Percentiles rank a stretch among this genome's conserved stretches.
Evolutionary conservation across 1,284 basidiomycete species (phyloP).

Genomic region (Neonothopanus nambi): DNA sequence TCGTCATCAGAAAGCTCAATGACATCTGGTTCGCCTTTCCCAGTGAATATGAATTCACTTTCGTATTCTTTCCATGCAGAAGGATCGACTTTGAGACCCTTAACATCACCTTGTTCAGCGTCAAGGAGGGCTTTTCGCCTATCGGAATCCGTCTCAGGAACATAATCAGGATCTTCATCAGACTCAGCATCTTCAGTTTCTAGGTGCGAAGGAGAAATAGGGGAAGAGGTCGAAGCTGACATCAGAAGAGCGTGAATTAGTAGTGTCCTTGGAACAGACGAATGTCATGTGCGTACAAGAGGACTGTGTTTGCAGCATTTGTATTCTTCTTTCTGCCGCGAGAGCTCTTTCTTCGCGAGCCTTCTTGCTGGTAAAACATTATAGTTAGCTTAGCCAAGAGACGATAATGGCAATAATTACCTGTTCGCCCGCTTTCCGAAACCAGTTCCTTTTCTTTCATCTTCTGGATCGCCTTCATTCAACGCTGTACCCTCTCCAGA

Average conservation of each 20-base stretch:
- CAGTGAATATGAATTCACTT: slow-evolving; percentile 47
- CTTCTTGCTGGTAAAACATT: slow-evolving; percentile 51
- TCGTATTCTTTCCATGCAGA: slow-evolving; percentile 45
- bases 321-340: slow-evolving; percentile 66
- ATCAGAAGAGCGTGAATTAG: background rate
- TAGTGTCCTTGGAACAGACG: background rate
- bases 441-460: slow-evolving; percentile 50
- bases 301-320: slow-evolving; percentile 37
- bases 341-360: slow-evolving; percentile 73
- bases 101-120: slow-evolving; percentile 39
- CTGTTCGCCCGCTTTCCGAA: slow-evolving; percentile 72
- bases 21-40: slow-evolving; percentile 13
- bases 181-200: slow-evolving; percentile 29
- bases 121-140: slow-evolving; percentile 48
- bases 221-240: slow-evolving; percentile 5
- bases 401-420: slow-evolving; percentile 34
- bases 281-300: slow-evolving; percentile 24
- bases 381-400: background rate
- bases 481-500: slow-evolving; percentile 54
- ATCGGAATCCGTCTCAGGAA: slow-evolving; percentile 58
- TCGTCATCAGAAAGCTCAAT: slow-evolving; percentile 25
- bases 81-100: slow-evolving; percentile 29
- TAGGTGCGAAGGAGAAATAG: slow-evolving; percentile 13
- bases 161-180: slow-evolving; percentile 37
- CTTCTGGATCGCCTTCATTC: slow-evolving; percentile 43